Evolutionary conservation across 176 grass and related monocot species (phyloP).

Genomic region (Oryza brachyantha): DNA sequence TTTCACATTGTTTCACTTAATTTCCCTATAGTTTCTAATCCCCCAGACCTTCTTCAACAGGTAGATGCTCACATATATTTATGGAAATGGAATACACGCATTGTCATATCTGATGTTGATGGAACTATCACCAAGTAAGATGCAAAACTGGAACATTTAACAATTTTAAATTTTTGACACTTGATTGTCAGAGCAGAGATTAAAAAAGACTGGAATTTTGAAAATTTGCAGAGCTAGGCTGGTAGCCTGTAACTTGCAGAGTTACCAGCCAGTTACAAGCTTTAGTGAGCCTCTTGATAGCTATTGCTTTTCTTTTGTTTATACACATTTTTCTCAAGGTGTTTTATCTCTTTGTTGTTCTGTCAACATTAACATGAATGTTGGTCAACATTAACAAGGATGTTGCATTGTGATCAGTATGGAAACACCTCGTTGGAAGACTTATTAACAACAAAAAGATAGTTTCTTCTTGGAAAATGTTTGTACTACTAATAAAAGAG

Average conservation of each 20-base stretch:
- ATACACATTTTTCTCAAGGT: background rate
- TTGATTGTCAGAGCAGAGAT: background rate
- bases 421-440: background rate
- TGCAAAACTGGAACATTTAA: background rate
- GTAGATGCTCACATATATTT: constrained; percentile 90
- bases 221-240: background rate
- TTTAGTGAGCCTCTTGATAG: background rate
- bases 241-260: background rate
- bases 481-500: constrained; percentile 1
- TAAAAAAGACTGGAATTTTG: background rate
- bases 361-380: background rate
- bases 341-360: background rate
- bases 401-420: background rate
- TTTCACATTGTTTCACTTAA: constrained; percentile 16
- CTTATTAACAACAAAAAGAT: background rate
- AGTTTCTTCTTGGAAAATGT: background rate
- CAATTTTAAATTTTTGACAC: background rate
- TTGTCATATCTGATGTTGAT: constrained; percentile 98
- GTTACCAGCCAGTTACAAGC: background rate
- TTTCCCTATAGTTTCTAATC: constrained; percentile 19
- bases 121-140: constrained; percentile 97
- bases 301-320: background rate
- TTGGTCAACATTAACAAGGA: background rate
- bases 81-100: constrained; percentile 84
- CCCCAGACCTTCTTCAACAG: constrained; percentile 43